Conservation (phyloP, 2,329 filamentous ascomycete genomes). For the Diaporthe vexans region DNA sequence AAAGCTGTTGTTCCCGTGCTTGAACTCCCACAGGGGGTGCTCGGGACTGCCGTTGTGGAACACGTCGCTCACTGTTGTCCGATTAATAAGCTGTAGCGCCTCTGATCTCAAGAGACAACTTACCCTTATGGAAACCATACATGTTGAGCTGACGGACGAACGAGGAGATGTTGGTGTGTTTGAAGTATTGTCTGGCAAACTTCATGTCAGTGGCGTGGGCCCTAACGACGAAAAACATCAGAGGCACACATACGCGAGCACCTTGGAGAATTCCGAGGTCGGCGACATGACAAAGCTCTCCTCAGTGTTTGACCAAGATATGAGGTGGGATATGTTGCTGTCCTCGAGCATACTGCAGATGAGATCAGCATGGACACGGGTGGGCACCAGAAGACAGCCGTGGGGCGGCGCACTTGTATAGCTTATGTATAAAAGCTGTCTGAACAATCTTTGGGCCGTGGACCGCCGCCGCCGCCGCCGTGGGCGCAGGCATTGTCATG, state of each 20-base stretch:
- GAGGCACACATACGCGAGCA: slow-evolving; percentile 82
- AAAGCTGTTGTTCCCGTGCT: slow-evolving; percentile 97
- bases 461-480: slow-evolving; percentile 78
- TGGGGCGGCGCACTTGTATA: slow-evolving; percentile 83
- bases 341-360: slow-evolving; percentile 95
- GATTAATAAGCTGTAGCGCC: slow-evolving; percentile 46
- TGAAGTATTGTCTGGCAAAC: slow-evolving; percentile 89
- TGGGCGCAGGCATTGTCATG: slow-evolving; percentile 65
- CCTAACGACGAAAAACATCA: slow-evolving; percentile 42
- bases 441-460: slow-evolving; percentile 98
- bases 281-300: slow-evolving; percentile 99
- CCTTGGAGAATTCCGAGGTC: slow-evolving; percentile 97
- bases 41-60: slow-evolving; percentile 96
- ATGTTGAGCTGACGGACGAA: slow-evolving; percentile 99
- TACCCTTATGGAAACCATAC: slow-evolving; percentile 99
- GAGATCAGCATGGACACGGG: slow-evolving; percentile 20
- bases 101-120: slow-evolving; percentile 40
- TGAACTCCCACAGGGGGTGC: slow-evolving; percentile 97
- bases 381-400: not conserved
- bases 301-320: slow-evolving; percentile 93
- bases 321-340: slow-evolving; percentile 90
- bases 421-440: slow-evolving; percentile 98
- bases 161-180: slow-evolving; percentile 98
- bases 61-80: slow-evolving; percentile 87
- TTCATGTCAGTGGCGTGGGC: slow-evolving; percentile 37